Evolutionary conservation across 225 moss, liverwort and hornwort genomes (phyloP), one percentile per base, ranked within the genome.

Genomic region (Sphagnum tenellum): DNA sequence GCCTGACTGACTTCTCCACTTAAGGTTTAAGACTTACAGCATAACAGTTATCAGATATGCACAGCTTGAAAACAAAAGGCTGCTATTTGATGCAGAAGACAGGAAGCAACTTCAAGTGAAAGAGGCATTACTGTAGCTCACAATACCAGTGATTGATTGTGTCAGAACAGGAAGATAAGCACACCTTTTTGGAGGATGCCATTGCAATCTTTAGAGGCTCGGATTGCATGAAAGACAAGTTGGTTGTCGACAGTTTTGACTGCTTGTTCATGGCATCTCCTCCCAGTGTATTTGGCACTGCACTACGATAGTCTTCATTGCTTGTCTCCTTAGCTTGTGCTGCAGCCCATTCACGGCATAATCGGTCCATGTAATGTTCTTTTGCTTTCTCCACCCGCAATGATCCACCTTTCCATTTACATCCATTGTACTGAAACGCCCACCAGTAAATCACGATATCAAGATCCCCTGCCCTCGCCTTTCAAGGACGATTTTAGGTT

Each of bases 331-430:
- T 71, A 0, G 64, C 59, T 63, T 76, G 79, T 56, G 86, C 77
- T 66, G 72, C 75, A 5, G 69, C 70, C 96, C 92, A 89, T 71
- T 93, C 96, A 45, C 83, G 81, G n/a, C 80, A 76, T 57, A 98
- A 66, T 47, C 81, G 82, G 69, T 85, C 81, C 56, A 67, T 49
- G 65, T 77, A 92, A 50, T 87, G 76, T 64, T 98, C 92, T 70
- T 87, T 92, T 2, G 92, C 92, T 61, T 81, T 83, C 70, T 98
- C 96, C 62, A 98, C 86, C 45, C 92, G 88, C 68, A 93, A 53
- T 9, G 70, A 46, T 63, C 88, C 96, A 54, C 92, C 96, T 79
- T 82, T 86, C 92, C 92, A 98, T 63, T 89, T 98, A 71, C 96
- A 98, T 5, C 92, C 92, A 71, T 86, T 98, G 59, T 98, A 90